Percentiles rank a stretch among this genome's conserved stretches.
Evolutionary conservation across 78 protist species (phyloP).

Genomic region (Guillardia theta): DNA sequence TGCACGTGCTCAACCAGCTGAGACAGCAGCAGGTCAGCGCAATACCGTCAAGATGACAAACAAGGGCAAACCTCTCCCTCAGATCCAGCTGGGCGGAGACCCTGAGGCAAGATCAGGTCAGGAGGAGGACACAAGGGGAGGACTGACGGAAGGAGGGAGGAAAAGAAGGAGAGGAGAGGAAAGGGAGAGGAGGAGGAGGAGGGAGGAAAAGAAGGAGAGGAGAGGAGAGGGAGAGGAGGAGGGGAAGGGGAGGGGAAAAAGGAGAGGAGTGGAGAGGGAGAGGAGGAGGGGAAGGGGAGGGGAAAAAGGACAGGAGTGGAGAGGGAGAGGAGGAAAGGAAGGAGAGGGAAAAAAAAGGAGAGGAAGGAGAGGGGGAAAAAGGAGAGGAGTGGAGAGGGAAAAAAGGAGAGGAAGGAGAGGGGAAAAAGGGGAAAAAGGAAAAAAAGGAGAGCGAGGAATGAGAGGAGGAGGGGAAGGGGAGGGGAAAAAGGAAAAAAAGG

Average conservation of each 20-base stretch:
- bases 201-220: not conserved
- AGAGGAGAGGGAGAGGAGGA: not conserved
- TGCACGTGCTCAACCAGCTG: not conserved
- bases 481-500: not conserved
- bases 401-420: not conserved
- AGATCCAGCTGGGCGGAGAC: no score
- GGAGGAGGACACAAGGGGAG: no score
- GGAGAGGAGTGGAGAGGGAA: not conserved
- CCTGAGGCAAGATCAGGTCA: no score
- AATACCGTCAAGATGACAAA: no score
- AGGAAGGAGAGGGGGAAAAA: not conserved
- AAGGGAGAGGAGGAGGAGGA: not conserved
- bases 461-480: not conserved
- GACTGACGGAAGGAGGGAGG: no score
- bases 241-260: not conserved
- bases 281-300: not conserved
- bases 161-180: no score
- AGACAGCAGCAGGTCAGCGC: no score
- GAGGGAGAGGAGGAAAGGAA: not conserved
- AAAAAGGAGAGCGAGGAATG: not conserved
- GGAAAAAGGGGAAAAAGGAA: not conserved
- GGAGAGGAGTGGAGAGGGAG: not conserved
- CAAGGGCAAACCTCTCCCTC: no score
- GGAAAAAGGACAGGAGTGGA: not conserved
- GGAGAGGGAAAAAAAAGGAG: not conserved